Evolutionary conservation across 1,284 basidiomycete genomes (phyloP).

Genomic region (Ustilago xerochloae): DNA sequence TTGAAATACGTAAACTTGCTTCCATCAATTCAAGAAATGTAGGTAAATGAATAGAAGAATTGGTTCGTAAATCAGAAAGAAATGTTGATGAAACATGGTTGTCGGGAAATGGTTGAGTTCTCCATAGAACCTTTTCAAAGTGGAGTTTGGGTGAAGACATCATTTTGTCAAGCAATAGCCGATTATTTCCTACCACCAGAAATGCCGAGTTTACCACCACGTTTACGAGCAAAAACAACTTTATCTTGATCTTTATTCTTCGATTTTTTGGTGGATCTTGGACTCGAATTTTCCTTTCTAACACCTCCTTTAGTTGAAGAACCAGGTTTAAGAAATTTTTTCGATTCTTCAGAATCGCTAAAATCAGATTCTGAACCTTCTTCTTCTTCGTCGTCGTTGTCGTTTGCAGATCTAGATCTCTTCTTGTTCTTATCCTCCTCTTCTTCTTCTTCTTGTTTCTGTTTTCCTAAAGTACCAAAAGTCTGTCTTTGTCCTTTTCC

Average conservation of each 20-base stretch:
- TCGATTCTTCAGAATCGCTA: background rate
- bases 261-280: slow-evolving; percentile 5
- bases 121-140: slow-evolving; percentile 90
- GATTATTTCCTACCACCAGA: slow-evolving; percentile 30
- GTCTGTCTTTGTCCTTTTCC: slow-evolving; percentile 13
- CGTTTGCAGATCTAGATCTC: background rate
- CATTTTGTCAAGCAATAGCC: too few relatives aligned
- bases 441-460: slow-evolving; percentile 6
- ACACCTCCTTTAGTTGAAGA: background rate
- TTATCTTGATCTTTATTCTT: slow-evolving; percentile 35
- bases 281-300: slow-evolving; percentile 1
- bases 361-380: slow-evolving; percentile 16
- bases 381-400: background rate
- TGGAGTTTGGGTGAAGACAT: too few relatives aligned
- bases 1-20: slow-evolving; percentile 63
- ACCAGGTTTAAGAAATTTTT: slow-evolving; percentile 37
- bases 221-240: slow-evolving; percentile 41
- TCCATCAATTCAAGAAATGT: slow-evolving; percentile 82
- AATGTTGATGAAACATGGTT: slow-evolving; percentile 85
- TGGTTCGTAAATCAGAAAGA: slow-evolving; percentile 75
- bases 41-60: slow-evolving; percentile 50
- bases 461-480: slow-evolving; percentile 25
- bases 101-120: slow-evolving; percentile 80
- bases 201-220: slow-evolving; percentile 33
- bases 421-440: slow-evolving; percentile 4